These are phyloP conservation scores for Cordyceps cicadae DNA, from an alignment of 2,329 filamentous ascomycete species.

Conservation along the genomic window DNA sequence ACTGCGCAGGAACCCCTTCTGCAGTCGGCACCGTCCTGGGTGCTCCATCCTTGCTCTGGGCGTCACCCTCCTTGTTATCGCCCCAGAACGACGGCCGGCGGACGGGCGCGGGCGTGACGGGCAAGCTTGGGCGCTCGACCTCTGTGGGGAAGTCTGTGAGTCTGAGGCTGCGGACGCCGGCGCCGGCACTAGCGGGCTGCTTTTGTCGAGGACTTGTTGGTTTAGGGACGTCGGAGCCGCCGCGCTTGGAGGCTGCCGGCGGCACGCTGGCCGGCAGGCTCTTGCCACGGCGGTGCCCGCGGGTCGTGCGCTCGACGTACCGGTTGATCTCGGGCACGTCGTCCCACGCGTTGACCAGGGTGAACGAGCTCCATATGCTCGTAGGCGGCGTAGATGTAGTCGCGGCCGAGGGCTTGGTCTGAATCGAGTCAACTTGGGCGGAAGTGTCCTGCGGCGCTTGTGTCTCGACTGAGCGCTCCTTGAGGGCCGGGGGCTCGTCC, in stretches of 20 bases:
- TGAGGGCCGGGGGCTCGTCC: conserved; percentile 12
- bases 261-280: conserved; percentile 24
- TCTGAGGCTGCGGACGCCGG: conserved; percentile 33
- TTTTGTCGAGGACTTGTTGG: conserved; percentile 3
- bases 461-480: conserved; percentile 8
- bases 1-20: conserved; percentile 76
- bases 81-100: conserved; percentile 62
- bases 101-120: conserved; percentile 81
- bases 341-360: conserved; percentile 87
- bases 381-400: conserved; percentile 28
- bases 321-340: conserved; percentile 78
- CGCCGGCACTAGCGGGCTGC: not conserved
- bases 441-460: conserved; percentile 16
- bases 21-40: conserved; percentile 53
- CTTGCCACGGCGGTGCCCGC: conserved; percentile 44
- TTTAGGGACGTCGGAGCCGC: not conserved
- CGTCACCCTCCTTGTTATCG: conserved; percentile 29
- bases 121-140: conserved; percentile 74
- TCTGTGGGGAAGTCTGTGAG: conserved; percentile 84
- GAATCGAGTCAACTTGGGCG: not conserved
- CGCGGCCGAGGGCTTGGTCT: not conserved
- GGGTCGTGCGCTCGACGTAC: conserved; percentile 73
- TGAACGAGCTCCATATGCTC: conserved; percentile 64
- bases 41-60: conserved; percentile 42
- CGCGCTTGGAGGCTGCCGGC: not conserved